phyloP scores from a whole-genome alignment of 352 stramenopile species.

The Pythium phragmiticola region DNA sequence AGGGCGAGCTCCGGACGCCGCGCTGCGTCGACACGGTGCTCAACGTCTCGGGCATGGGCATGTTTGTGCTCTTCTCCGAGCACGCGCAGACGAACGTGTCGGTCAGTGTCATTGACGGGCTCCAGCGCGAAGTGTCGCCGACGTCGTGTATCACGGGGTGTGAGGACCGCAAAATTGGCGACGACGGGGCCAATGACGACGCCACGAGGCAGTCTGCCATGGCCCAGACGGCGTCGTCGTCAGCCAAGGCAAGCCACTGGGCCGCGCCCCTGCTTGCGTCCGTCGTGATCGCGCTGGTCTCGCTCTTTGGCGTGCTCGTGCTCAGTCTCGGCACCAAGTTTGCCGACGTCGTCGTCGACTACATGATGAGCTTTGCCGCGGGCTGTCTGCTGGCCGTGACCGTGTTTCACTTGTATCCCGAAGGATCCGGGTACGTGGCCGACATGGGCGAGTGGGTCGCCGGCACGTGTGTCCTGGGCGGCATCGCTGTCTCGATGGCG shows the following conservation, averaged over 20 bases:
- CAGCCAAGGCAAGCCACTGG: constrained; percentile 11
- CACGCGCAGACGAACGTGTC: constrained; percentile 27
- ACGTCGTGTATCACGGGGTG: constrained; percentile 22
- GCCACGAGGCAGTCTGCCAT: too few relatives aligned
- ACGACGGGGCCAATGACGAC: too few relatives aligned
- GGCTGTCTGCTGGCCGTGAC: constrained; percentile 40
- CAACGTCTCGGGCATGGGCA: constrained; percentile 7
- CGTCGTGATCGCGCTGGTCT: constrained; percentile 29
- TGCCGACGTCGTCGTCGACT: constrained; percentile 30
- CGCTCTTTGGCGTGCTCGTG: constrained; percentile 30
- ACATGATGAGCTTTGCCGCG: constrained; percentile 33
- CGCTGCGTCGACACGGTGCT: constrained; percentile 21
- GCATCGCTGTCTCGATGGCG: constrained; percentile 34
- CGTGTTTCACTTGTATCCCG: constrained; percentile 40
- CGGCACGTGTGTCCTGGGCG: constrained; percentile 30
- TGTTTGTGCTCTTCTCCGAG: constrained; percentile 30
- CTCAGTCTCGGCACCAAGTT: constrained; percentile 25
- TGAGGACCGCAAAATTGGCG: neutral
- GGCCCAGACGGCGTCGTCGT: neutral
- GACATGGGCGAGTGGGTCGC: constrained; percentile 36
- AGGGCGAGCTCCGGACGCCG: neutral
- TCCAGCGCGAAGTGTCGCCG: constrained; percentile 7
- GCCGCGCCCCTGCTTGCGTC: constrained; percentile 25
- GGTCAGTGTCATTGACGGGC: constrained; percentile 8
- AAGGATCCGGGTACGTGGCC: constrained; percentile 32